A percentile compares a stretch with the other conserved stretches of the same genome.
These are phyloP conservation scores for Cryptococcus sp. DNA, from an alignment of 1,284 basidiomycete genomes.

Conservation along the genomic window DNA sequence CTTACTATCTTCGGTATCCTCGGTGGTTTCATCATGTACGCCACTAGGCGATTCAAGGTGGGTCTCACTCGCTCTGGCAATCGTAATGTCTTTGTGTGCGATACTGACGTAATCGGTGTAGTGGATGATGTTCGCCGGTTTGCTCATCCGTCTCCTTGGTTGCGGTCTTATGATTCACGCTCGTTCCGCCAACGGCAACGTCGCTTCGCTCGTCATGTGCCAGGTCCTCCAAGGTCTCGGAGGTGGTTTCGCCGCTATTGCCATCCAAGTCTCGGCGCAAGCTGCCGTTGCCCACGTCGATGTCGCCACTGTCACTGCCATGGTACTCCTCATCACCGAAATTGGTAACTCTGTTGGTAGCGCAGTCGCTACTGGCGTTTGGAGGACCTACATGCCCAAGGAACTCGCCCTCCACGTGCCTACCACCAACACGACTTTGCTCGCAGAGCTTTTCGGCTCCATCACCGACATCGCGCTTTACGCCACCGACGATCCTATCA, in stretches of 20 bases:
- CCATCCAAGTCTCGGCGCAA: conserved; percentile 74
- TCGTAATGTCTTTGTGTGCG: background rate
- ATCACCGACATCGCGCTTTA: conserved; percentile 58
- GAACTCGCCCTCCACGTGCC: conserved; percentile 62
- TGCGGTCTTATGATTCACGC: conserved; percentile 73
- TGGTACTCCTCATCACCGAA: conserved; percentile 68
- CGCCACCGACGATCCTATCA: conserved; percentile 60
- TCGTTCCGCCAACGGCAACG: conserved; percentile 63
- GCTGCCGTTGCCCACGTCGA: conserved; percentile 73
- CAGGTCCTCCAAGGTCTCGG: conserved; percentile 55
- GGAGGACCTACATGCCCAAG: conserved; percentile 55
- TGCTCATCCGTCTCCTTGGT: conserved; percentile 68
- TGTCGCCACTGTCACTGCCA: conserved; percentile 77
- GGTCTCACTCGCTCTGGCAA: background rate
- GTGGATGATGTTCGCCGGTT: conserved; percentile 66
- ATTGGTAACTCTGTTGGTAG: conserved; percentile 59
- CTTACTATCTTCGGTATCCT: conserved; percentile 56
- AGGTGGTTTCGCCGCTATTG: conserved; percentile 67
- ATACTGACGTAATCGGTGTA: conserved; percentile 35
- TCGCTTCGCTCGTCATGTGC: conserved; percentile 59
- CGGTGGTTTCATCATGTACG: conserved; percentile 53
- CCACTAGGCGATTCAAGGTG: conserved; percentile 56
- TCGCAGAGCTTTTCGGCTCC: conserved; percentile 59
- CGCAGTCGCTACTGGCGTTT: conserved; percentile 52
- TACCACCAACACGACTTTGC: conserved; percentile 44